Percentiles rank a stretch among this genome's conserved stretches.
Conservation (phyloP, 352 stramenopile species). For the Thraustotheca clavata region DNA sequence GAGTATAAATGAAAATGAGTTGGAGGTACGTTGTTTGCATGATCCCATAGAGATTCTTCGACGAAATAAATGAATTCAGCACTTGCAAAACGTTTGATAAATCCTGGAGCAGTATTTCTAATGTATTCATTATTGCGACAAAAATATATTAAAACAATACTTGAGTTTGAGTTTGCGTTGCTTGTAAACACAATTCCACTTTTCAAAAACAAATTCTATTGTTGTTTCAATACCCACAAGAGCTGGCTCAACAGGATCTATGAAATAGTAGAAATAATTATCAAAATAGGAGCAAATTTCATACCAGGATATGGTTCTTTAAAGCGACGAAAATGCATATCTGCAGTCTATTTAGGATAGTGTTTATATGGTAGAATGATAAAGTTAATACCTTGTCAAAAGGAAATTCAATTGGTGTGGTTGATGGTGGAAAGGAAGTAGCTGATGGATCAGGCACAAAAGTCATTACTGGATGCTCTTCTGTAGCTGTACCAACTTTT, state of each 20-base stretch:
- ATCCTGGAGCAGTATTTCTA: constrained; percentile 59
- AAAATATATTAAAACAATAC: not conserved
- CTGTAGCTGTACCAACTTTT: constrained; percentile 13
- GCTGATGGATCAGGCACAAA: not conserved
- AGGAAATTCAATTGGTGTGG: constrained; percentile 1
- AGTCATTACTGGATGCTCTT: constrained; percentile 17
- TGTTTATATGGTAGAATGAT: not conserved
- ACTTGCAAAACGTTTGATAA: constrained; percentile 72
- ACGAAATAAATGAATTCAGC: constrained; percentile 66
- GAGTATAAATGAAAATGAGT: not conserved
- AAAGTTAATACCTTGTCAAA: not conserved
- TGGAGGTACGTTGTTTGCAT: constrained; percentile 43
- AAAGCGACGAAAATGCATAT: constrained; percentile 76
- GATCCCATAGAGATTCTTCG: constrained; percentile 68
- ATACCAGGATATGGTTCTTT: constrained; percentile 59
- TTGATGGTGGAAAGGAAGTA: not conserved
- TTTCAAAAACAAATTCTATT: not conserved
- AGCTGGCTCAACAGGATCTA: constrained; percentile 5
- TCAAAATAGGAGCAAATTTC: constrained; percentile 37
- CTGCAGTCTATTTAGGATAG: constrained; percentile 17
- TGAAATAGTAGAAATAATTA: constrained; percentile 46
- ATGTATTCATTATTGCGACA: not conserved
- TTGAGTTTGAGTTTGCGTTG: constrained; percentile 10
- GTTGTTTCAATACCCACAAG: constrained; percentile 7
- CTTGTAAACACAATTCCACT: constrained; percentile 13